Base-by-base conservation (phyloP, 2,329 filamentous ascomycete genomes). In the Ophiostoma montium region DNA sequence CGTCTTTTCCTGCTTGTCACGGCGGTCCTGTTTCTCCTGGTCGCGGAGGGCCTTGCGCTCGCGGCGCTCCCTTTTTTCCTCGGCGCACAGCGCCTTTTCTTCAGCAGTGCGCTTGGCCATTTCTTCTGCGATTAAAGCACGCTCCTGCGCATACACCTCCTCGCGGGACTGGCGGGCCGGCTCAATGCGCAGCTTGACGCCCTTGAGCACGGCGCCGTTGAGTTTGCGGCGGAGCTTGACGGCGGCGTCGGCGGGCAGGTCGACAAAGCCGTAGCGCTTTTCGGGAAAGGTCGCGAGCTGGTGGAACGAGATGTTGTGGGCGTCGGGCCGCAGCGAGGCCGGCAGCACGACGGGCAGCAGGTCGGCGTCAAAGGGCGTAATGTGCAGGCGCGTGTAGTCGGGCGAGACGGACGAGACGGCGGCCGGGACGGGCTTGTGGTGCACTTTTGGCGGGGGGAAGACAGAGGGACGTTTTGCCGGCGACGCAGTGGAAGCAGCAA, bases 151-250 rank as follows among this genome's bases (percentile, higher is more conserved):
- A 15, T 18, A 35, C 33, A 16, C 31, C 3, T n/a, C 36, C 4
- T n/a, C 15, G 16, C n/a, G 12, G 11, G 31, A 16, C 31, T 48
- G 33, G 23, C 52, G 45, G 7, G 92, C 92, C 55, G 82, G 80
- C 58, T 95, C 86, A 52, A 98, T 77, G 52, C 79, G 79, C 58
- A 96, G 78, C 65, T 95, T 96, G 52, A 74, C 72, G 9, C 92
- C 92, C 61, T 84, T 92, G 50, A 98, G 67, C 21, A 86, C 83
- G 2, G 83, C 77, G 31, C 90, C 90, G 70, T 95, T 85, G 46
- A 96, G 74, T 68, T 92, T 96, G 67, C 84, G 90, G 68, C 82
- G 87, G 48, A 96, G 67, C 64, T 88, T 94, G n/a, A 90, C 84
- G 10, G 90, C 92, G 56, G 94, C 88, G 65, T 78, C 76, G 3